phyloP scores from a whole-genome alignment of 2,329 filamentous ascomycete genomes.

The Hypocrella siamensis region DNA sequence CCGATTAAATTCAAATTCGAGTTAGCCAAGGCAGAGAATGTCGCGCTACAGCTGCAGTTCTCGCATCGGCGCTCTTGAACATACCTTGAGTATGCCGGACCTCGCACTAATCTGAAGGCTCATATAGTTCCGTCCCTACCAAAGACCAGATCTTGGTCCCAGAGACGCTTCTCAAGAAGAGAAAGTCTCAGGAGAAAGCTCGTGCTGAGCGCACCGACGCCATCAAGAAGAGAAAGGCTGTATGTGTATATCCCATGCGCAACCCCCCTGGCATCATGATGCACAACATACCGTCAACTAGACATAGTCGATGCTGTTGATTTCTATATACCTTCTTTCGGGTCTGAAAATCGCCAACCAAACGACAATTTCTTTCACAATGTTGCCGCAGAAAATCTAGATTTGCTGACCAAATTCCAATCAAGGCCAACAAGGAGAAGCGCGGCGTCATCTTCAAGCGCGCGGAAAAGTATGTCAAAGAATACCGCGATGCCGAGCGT shows the following conservation, averaged over 20 bases:
- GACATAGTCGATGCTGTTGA: conserved; percentile 93
- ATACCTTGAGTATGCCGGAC: conserved; percentile 48
- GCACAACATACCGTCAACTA: conserved; percentile 87
- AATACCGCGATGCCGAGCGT: conserved; percentile 96
- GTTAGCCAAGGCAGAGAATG: conserved; percentile 83
- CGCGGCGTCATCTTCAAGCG: conserved; percentile 98
- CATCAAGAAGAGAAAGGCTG: conserved; percentile 77
- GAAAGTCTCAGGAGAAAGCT: conserved; percentile 99
- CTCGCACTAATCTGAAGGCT: conserved; percentile 61
- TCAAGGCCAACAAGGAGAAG: conserved; percentile 95
- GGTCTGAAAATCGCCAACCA: conserved; percentile 56
- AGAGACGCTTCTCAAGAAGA: conserved; percentile 99
- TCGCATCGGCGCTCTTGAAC: conserved; percentile 64
- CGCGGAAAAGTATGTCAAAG: conserved; percentile 98
- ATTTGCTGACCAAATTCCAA: conserved; percentile 11
- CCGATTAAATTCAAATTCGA: conserved; percentile 70
- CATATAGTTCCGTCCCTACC: conserved; percentile 70
- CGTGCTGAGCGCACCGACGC: conserved; percentile 74
- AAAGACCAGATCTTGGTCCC: conserved; percentile 93
- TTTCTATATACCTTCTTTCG: conserved; percentile 96
- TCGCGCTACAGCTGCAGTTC: conserved; percentile 84
- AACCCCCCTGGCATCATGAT: conserved; percentile 53
- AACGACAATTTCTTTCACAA: conserved; percentile 6
- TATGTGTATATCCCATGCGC: conserved; percentile 38
- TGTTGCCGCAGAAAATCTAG: too few species aligned